phyloP scores from a whole-genome alignment of 768 basidiomycete genomes.

The Termitomyces sp. region DNA sequence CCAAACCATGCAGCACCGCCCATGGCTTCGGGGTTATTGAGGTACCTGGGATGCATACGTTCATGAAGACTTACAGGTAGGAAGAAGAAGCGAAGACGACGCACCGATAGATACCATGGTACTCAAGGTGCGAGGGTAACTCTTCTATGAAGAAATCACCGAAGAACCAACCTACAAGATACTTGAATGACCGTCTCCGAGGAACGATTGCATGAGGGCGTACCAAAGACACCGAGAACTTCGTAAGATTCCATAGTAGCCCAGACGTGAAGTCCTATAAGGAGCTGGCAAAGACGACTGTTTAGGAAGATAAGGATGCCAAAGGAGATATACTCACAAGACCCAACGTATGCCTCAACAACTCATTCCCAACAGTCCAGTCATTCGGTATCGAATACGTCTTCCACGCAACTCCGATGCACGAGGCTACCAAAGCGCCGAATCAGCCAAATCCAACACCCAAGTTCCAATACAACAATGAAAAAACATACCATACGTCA shows the following conservation, averaged over 20 bases:
- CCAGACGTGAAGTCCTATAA: slow-evolving; percentile 90
- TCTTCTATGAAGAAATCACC: slow-evolving; percentile 97
- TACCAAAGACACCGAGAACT: slow-evolving; percentile 91
- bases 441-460: not conserved
- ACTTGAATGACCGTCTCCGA: not conserved
- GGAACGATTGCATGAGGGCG: slow-evolving; percentile 15
- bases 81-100: slow-evolving; percentile 7
- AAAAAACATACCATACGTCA: slow-evolving; percentile 77
- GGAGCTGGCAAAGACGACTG: slow-evolving; percentile 43
- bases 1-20: slow-evolving; percentile 96
- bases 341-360: slow-evolving; percentile 87
- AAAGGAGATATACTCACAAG: slow-evolving; percentile 47
- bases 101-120: slow-evolving; percentile 95
- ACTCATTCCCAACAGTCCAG: slow-evolving; percentile 86
- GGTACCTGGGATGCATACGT: slow-evolving; percentile 47
- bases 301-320: slow-evolving; percentile 8
- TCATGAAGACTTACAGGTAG: not conserved
- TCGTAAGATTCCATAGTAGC: slow-evolving; percentile 87
- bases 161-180: slow-evolving; percentile 87
- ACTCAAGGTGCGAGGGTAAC: slow-evolving; percentile 85
- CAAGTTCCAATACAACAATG: not conserved
- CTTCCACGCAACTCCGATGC: slow-evolving; percentile 83
- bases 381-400: slow-evolving; percentile 78
- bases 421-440: slow-evolving; percentile 58
- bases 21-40: slow-evolving; percentile 96